Evolutionary conservation across 73 alveolate genomes (phyloP).

Genomic region (Paramecium tetraurelia): DNA sequence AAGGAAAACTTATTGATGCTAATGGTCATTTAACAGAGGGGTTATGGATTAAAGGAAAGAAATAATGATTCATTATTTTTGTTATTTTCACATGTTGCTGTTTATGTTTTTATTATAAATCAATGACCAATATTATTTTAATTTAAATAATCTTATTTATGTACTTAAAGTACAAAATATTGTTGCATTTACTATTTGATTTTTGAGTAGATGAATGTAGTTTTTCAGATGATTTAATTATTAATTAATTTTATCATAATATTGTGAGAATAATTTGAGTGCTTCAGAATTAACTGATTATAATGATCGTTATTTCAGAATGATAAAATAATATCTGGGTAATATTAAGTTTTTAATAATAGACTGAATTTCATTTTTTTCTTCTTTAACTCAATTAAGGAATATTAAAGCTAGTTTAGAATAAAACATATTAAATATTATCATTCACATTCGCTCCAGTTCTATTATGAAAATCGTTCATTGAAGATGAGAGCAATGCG

Average conservation of each 20-base stretch:
- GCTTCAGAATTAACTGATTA: not conserved
- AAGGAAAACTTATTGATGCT: not conserved
- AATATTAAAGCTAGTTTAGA: not conserved
- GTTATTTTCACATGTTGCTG: not conserved
- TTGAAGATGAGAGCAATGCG: not conserved
- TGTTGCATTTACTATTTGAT: not conserved
- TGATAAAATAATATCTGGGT: no score
- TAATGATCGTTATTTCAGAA: not conserved
- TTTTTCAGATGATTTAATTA: no score
- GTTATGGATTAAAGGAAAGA: conserved; percentile 2
- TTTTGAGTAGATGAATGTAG: no score
- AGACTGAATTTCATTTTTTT: not conserved
- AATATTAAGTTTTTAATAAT: no score
- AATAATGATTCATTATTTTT: not conserved
- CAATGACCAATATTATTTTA: not conserved
- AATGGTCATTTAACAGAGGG: not conserved
- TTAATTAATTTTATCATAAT: not conserved
- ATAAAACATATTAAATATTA: not conserved
- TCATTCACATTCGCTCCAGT: not conserved
- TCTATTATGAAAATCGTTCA: not conserved
- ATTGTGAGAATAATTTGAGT: not conserved
- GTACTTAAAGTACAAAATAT: not conserved
- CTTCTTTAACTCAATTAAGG: not conserved
- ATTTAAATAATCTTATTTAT: not conserved
- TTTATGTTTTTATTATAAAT: not conserved